Conservation (phyloP, 805 yeast species). For the Cyberlindnera mrakii region DNA sequence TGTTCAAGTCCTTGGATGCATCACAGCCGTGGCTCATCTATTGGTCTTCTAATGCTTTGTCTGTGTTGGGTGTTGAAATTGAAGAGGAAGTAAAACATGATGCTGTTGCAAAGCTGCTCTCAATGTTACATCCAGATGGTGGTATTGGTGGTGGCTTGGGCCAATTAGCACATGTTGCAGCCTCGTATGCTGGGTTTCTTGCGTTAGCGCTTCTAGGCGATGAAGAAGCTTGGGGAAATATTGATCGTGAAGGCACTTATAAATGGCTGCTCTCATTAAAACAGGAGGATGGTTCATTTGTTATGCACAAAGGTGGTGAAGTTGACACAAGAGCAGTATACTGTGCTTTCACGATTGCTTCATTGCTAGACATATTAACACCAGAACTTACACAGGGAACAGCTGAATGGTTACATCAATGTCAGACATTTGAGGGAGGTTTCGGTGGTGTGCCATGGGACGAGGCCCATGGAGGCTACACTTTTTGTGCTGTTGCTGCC, state of each 20-base stretch:
- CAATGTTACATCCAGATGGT: constrained; percentile 34
- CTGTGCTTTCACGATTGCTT: constrained; percentile 74
- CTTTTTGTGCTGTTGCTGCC: constrained; percentile 81
- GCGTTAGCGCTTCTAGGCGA: constrained; percentile 51
- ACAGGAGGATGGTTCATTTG: constrained; percentile 66
- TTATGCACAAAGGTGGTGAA: constrained; percentile 76
- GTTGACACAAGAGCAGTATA: constrained; percentile 80
- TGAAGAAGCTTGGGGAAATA: constrained; percentile 32
- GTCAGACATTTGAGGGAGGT: constrained; percentile 96
- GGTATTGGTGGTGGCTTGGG: constrained; percentile 85
- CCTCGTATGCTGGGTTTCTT: constrained; percentile 72
- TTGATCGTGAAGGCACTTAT: constrained; percentile 45
- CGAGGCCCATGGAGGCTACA: constrained; percentile 97
- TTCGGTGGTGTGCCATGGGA: constrained; percentile 74
- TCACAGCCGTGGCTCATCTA: constrained; percentile 89
- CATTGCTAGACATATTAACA: constrained; percentile 56
- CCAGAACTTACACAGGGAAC: constrained; percentile 50
- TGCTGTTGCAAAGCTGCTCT: constrained; percentile 26
- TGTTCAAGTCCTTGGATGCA: constrained; percentile 57
- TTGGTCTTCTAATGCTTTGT: constrained; percentile 65
- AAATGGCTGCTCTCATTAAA: constrained; percentile 64
- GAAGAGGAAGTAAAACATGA: constrained; percentile 22
- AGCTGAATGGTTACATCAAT: constrained; percentile 52
- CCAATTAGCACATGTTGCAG: constrained; percentile 80
- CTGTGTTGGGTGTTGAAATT: constrained; percentile 32